A percentile compares a stretch with the other conserved stretches of the same genome.
phyloP scores from a whole-genome alignment of 345 rosid species.

The Arabis hirsuta region DNA sequence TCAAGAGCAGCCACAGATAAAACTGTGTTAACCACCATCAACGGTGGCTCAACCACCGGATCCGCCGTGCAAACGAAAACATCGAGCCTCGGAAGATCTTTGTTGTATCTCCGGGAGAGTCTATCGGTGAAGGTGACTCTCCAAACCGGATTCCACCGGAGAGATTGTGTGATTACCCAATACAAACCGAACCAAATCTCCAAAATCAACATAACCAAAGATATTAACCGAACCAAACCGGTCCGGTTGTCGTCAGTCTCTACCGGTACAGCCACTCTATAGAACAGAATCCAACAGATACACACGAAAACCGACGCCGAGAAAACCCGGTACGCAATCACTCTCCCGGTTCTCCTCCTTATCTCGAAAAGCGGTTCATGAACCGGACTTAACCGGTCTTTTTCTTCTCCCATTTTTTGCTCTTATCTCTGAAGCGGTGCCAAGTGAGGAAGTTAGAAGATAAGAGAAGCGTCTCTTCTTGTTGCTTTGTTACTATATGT shows the following conservation, averaged over 20 bases:
- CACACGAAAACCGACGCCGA: constrained; percentile 44
- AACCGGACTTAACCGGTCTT: constrained; percentile 27
- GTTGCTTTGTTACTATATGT: not conserved
- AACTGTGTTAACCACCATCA: constrained; percentile 68
- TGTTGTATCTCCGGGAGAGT: constrained; percentile 48
- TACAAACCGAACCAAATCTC: constrained; percentile 57
- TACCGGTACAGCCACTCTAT: constrained; percentile 42
- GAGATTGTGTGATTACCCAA: constrained; percentile 57
- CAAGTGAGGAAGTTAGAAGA: constrained; percentile 6
- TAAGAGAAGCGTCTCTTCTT: constrained; percentile 1
- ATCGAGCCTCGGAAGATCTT: constrained; percentile 61
- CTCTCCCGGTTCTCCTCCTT: constrained; percentile 32
- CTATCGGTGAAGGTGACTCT: constrained; percentile 46
- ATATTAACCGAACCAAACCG: constrained; percentile 41
- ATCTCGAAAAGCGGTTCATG: constrained; percentile 39
- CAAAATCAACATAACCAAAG: constrained; percentile 51
- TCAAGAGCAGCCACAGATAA: constrained; percentile 63
- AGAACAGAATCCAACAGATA: constrained; percentile 49
- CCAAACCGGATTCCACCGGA: constrained; percentile 51
- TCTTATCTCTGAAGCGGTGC: not conserved
- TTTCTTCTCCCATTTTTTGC: constrained; percentile 10
- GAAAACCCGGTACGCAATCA: constrained; percentile 41
- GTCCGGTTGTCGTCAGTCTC: constrained; percentile 16
- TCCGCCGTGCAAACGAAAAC: constrained; percentile 74
- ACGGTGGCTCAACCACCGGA: constrained; percentile 75